A percentile compares a stretch with the other conserved stretches of the same genome.
Evolutionary conservation across 2,329 filamentous ascomycete species (phyloP).

Genomic region (Stromatinia cepivora): DNA sequence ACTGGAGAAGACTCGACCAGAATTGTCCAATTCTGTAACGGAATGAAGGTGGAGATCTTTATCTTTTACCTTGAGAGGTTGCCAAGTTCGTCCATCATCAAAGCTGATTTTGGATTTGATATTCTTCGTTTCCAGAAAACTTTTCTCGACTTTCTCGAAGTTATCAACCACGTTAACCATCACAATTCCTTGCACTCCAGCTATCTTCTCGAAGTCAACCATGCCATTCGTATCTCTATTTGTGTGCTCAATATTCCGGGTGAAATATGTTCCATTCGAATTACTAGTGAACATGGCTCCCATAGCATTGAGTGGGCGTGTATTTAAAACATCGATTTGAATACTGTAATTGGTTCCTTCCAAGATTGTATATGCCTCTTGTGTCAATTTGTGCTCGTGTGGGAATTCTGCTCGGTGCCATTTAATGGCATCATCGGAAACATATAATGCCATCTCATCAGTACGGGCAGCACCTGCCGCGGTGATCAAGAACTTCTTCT

Average conservation of each 20-base stretch:
- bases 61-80: slow-evolving; percentile 65
- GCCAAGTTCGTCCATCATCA: slow-evolving; percentile 88
- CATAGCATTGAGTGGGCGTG: slow-evolving; percentile 65
- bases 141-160: slow-evolving; percentile 68
- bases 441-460: slow-evolving; percentile 87
- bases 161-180: slow-evolving; percentile 89
- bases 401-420: slow-evolving; percentile 95
- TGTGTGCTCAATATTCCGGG: slow-evolving; percentile 85
- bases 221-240: slow-evolving; percentile 75
- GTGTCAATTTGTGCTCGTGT: slow-evolving; percentile 73
- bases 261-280: slow-evolving; percentile 96
- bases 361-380: slow-evolving; percentile 88
- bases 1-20: slow-evolving; percentile 87
- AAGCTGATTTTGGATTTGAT: slow-evolving; percentile 85
- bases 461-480: slow-evolving; percentile 78
- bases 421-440: slow-evolving; percentile 76
- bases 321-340: slow-evolving; percentile 87
- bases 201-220: slow-evolving; percentile 94
- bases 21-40: slow-evolving; percentile 78
- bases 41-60: slow-evolving; percentile 83
- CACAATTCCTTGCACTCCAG: slow-evolving; percentile 88
- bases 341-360: slow-evolving; percentile 98
- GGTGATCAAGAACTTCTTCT: slow-evolving; percentile 84
- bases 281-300: slow-evolving; percentile 94
- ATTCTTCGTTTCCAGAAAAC: slow-evolving; percentile 57